Conservation (phyloP, 2,329 filamentous ascomycete genomes). For the Beauveria rudraprayagi region DNA sequence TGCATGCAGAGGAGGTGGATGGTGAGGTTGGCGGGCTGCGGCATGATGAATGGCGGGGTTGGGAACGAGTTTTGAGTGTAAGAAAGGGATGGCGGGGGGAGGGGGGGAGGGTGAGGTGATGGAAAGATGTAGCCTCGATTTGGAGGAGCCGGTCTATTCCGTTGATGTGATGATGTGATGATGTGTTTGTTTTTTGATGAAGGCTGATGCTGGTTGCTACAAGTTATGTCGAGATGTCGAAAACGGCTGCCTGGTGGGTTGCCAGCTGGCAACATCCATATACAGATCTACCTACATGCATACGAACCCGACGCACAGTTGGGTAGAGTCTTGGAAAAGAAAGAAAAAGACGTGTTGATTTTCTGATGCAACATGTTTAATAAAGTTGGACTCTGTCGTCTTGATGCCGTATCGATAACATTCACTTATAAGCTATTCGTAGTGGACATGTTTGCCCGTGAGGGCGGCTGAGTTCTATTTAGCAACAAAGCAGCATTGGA, state of each 20-base stretch:
- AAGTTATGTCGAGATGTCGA: background rate
- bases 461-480: no score
- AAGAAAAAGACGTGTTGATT: background rate
- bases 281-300: background rate
- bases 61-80: no score
- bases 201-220: background rate
- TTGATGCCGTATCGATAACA: no score
- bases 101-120: background rate
- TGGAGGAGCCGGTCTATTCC: background rate
- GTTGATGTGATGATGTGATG: background rate
- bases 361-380: no score
- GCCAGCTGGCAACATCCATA: background rate
- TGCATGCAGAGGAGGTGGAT: slow-evolving; percentile 12
- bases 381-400: no score
- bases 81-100: no score
- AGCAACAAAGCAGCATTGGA: no score
- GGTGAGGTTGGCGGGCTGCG: background rate
- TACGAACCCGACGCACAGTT: background rate
- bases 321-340: background rate
- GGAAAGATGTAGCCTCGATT: background rate
- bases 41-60: background rate
- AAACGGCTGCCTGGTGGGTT: background rate
- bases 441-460: no score
- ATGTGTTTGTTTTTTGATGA: background rate
- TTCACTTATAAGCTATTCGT: no score